Conservation (phyloP, 2,329 filamentous ascomycete genomes). For the Fusarium bactridioides region DNA sequence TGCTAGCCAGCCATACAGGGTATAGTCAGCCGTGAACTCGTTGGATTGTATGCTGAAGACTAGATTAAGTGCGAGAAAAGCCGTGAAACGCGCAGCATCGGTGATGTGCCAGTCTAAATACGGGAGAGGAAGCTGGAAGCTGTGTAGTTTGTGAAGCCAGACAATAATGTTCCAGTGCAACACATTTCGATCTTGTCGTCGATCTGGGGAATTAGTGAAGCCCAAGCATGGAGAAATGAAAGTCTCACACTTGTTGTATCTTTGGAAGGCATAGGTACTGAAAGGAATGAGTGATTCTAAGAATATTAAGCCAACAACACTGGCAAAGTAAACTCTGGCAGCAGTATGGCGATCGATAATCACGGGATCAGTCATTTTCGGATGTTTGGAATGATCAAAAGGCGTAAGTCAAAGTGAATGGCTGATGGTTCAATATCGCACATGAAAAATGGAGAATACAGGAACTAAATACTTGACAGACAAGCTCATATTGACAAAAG, state of each 20-base stretch:
- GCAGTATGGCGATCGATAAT: neutral
- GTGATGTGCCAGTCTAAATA: neutral
- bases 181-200: neutral
- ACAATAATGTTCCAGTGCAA: neutral
- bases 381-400: rapidly evolving
- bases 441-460: rapidly evolving
- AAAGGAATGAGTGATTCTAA: neutral
- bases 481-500: neutral
- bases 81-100: neutral
- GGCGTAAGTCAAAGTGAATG: rapidly evolving
- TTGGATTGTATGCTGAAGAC: neutral
- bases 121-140: neutral
- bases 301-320: neutral
- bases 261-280: neutral
- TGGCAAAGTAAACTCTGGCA: neutral
- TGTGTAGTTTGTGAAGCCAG: neutral
- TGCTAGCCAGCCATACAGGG: neutral
- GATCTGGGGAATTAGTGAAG: neutral
- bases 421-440: rapidly evolving
- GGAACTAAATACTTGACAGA: neutral
- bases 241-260: neutral
- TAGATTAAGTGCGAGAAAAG: neutral
- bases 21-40: neutral
- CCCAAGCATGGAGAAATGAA: rapidly evolving
- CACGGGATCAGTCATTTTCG: neutral